phyloP scores from a whole-genome alignment of 306 rosid species.

The Fagus sylvatica region DNA sequence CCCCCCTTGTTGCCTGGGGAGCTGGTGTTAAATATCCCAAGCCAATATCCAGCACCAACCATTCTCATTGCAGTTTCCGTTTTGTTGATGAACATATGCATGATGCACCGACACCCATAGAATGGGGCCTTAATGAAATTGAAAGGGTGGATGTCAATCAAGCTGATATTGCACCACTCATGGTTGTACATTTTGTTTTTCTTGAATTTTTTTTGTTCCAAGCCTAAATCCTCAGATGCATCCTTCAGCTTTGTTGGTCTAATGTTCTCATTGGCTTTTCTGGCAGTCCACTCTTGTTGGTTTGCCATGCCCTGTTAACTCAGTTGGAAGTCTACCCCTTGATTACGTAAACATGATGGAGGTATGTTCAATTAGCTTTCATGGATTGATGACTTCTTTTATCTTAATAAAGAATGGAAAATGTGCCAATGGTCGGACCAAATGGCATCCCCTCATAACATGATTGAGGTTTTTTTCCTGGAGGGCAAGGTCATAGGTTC shows the following conservation, averaged over 20 bases:
- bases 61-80: constrained; percentile 63
- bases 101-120: constrained; percentile 72
- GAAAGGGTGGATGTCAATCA: constrained; percentile 95
- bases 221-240: constrained; percentile 12
- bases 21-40: constrained; percentile 82
- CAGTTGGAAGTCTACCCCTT: constrained; percentile 84
- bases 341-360: constrained; percentile 64
- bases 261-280: constrained; percentile 31
- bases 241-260: constrained; percentile 33
- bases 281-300: constrained; percentile 88
- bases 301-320: constrained; percentile 80
- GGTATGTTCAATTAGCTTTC: constrained; percentile 49
- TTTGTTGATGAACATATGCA: constrained; percentile 84
- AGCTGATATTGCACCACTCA: constrained; percentile 91
- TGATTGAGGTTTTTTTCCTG: too few species aligned
- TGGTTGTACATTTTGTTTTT: constrained; percentile 50
- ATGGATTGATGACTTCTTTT: constrained; percentile 14
- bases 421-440: not conserved
- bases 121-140: constrained; percentile 78
- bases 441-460: too few species aligned
- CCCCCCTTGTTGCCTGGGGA: constrained; percentile 97
- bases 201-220: constrained; percentile 8
- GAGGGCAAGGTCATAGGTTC: too few species aligned
- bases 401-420: constrained; percentile 6
- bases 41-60: constrained; percentile 67